phyloP scores from a whole-genome alignment of 352 stramenopile species.

The Phytophthora vignae region DNA sequence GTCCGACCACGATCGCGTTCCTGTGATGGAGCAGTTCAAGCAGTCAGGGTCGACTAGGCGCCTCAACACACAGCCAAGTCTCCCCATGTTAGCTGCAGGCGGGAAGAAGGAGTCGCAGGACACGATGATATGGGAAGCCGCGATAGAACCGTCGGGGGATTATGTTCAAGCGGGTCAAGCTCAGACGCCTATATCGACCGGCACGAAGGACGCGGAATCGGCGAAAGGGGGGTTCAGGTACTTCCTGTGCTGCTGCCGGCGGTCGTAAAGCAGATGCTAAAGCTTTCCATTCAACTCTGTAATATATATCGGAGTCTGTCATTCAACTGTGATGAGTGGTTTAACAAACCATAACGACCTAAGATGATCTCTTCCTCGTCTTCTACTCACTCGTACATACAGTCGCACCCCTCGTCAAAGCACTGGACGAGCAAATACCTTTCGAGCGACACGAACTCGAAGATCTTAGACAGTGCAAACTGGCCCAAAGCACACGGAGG shows the following conservation, averaged over 20 bases:
- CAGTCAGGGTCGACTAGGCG: slow-evolving; percentile 25
- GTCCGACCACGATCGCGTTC: slow-evolving; percentile 7
- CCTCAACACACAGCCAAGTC: slow-evolving; percentile 27
- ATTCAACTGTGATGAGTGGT: too few species aligned
- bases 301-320: too few species aligned
- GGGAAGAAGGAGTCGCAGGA: slow-evolving; percentile 26
- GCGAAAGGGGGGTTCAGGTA: background rate
- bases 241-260: slow-evolving; percentile 16
- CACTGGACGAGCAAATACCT: too few species aligned
- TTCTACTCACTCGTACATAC: too few species aligned
- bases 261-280: background rate
- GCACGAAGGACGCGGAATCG: background rate
- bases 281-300: too few species aligned
- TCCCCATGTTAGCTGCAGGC: slow-evolving; percentile 20
- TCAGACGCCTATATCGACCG: background rate
- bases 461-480: too few species aligned
- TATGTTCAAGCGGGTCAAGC: slow-evolving; percentile 10
- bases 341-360: too few species aligned
- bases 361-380: too few species aligned
- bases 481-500: too few species aligned
- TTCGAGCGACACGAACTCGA: too few species aligned
- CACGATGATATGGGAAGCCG: slow-evolving; percentile 14
- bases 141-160: background rate
- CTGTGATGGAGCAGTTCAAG: slow-evolving; percentile 32
- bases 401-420: too few species aligned